These are phyloP conservation scores for Inosperma sp. DNA, from an alignment of 768 basidiomycete species.

Conservation along the genomic window DNA sequence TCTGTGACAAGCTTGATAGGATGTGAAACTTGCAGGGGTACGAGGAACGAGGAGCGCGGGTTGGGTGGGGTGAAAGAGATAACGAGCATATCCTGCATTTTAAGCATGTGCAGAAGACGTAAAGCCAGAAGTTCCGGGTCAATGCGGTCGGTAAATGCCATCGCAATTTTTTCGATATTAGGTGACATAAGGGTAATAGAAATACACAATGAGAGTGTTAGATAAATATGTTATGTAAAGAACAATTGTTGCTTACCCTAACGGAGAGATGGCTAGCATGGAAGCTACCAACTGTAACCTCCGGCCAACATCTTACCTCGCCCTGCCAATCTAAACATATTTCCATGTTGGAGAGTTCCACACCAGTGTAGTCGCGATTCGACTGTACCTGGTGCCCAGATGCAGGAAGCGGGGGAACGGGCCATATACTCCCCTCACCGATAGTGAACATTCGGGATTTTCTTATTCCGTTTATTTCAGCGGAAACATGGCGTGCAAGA, in stretches of 20 bases:
- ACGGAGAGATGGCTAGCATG: conserved; percentile 39
- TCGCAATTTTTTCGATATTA: too few species aligned
- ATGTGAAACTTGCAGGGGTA: conserved; percentile 41
- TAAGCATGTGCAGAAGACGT: too few species aligned
- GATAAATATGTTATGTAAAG: neutral
- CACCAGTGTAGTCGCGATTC: conserved; percentile 11
- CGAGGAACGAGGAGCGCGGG: conserved; percentile 39
- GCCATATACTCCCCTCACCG: conserved; percentile 43
- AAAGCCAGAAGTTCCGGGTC: too few species aligned
- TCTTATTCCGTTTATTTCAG: conserved; percentile 36
- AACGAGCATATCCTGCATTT: conserved; percentile 51
- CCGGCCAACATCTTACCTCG: conserved; percentile 38
- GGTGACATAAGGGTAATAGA: neutral
- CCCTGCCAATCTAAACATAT: conserved; percentile 54
- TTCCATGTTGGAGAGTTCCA: conserved; percentile 15
- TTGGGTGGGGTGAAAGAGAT: conserved; percentile 44
- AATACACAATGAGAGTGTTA: neutral
- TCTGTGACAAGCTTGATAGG: conserved; percentile 56
- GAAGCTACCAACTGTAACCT: conserved; percentile 44
- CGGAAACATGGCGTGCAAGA: conserved; percentile 44
- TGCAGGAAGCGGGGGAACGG: conserved; percentile 26
- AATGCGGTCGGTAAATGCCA: too few species aligned
- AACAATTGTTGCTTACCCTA: conserved; percentile 43
- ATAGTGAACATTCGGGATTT: conserved; percentile 35
- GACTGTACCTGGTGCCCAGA: conserved; percentile 7